Evolutionary conservation across 768 basidiomycete genomes (phyloP).

Genomic region (Tylopilus cervinicoccineus): DNA sequence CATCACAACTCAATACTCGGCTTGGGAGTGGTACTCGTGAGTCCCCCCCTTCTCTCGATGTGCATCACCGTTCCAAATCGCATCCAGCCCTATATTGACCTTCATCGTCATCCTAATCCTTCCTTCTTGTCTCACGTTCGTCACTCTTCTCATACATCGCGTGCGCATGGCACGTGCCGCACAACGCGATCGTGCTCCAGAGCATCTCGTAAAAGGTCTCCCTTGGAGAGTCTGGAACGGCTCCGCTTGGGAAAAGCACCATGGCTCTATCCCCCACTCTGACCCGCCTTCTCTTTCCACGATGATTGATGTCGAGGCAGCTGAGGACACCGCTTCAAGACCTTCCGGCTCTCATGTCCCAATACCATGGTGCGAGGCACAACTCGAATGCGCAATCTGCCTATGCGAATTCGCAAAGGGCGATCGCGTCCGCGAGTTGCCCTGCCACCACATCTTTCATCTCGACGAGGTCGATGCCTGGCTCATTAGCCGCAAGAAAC

Average conservation of each 20-base stretch:
- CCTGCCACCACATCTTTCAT: conserved; percentile 96
- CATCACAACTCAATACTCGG: conserved; percentile 74
- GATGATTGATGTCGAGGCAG: conserved; percentile 38
- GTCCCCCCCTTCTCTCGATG: conserved; percentile 19
- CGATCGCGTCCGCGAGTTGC: conserved; percentile 86
- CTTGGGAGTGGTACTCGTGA: conserved; percentile 93
- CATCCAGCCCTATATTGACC: conserved; percentile 71
- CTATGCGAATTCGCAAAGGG: conserved; percentile 82
- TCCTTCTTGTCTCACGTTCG: conserved; percentile 83
- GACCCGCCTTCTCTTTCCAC: conserved; percentile 21
- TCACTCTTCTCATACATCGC: conserved; percentile 87
- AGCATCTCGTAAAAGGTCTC: conserved; percentile 70
- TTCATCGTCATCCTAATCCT: conserved; percentile 86
- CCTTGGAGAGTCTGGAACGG: conserved; percentile 86
- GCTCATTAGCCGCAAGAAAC: conserved; percentile 89
- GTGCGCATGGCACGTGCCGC: conserved; percentile 80
- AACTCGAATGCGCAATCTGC: conserved; percentile 91
- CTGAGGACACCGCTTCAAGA: conserved; percentile 21
- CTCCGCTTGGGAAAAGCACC: conserved; percentile 75
- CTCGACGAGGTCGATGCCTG: conserved; percentile 88
- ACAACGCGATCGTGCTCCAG: conserved; percentile 78
- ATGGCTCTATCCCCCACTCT: conserved; percentile 29
- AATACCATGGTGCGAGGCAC: conserved; percentile 75
- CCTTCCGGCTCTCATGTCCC: conserved; percentile 29
- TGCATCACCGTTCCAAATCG: conserved; percentile 7